Evolutionary conservation across 2,329 filamentous ascomycete species (phyloP).

Genomic region (Apiospora saccharicola): DNA sequence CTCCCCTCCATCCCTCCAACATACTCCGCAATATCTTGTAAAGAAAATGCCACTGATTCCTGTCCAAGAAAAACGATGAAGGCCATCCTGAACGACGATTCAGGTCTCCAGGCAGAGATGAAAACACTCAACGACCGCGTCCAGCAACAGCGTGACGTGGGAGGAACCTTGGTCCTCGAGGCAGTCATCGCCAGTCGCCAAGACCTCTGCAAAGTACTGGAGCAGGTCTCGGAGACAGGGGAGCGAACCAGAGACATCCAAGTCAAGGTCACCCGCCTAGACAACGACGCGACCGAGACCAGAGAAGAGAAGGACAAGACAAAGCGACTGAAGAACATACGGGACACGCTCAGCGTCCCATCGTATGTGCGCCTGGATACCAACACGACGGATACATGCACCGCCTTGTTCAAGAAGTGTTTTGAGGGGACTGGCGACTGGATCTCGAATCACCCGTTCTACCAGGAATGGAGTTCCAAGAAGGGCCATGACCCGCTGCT

Average conservation of each 20-base stretch:
- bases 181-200: slow-evolving; percentile 26
- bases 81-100: slow-evolving; percentile 37
- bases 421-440: not conserved
- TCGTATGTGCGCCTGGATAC: not conserved
- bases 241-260: not conserved
- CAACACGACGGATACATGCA: not conserved
- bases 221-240: not conserved
- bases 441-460: not conserved
- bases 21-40: too few species aligned
- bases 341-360: not conserved
- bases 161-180: slow-evolving; percentile 36
- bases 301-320: not conserved
- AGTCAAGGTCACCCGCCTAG: not conserved
- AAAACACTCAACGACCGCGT: slow-evolving; percentile 31
- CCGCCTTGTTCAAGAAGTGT: not conserved
- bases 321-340: not conserved
- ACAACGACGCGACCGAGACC: not conserved
- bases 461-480: slow-evolving; percentile 16
- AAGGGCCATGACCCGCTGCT: too few species aligned
- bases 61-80: slow-evolving; percentile 27
- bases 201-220: not conserved
- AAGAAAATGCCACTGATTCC: too few species aligned
- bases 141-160: slow-evolving; percentile 34
- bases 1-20: too few species aligned
- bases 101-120: slow-evolving; percentile 33